Percentiles rank a stretch among this genome's conserved stretches.
phyloP scores from a whole-genome alignment of 208 protist species.

The Leishmania turanica region DNA sequence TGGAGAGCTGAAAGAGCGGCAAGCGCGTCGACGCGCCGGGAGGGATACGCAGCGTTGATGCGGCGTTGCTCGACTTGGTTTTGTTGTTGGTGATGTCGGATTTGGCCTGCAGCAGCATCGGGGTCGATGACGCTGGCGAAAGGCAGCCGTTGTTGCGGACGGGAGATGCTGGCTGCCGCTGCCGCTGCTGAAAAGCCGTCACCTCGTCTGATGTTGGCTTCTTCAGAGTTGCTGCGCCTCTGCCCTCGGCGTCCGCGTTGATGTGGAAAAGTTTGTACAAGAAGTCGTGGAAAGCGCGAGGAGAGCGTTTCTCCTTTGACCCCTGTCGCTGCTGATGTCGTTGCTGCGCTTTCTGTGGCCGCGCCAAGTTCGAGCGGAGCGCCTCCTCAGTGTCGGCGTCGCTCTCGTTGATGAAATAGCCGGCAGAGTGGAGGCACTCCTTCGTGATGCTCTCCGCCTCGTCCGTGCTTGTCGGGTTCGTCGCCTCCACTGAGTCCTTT shows the following conservation, averaged over 20 bases:
- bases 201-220: not conserved
- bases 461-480: not conserved
- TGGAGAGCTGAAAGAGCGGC: constrained; percentile 40
- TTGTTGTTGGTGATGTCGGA: not conserved
- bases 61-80: not conserved
- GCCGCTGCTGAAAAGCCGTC: not conserved
- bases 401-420: constrained; percentile 31
- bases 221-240: not conserved
- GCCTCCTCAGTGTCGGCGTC: constrained; percentile 10
- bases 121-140: not conserved
- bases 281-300: constrained; percentile 10
- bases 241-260: not conserved
- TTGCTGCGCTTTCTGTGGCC: not conserved
- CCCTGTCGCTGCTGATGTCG: not conserved
- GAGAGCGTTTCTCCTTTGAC: constrained; percentile 14
- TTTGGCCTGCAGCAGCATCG: not conserved
- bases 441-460: constrained; percentile 23
- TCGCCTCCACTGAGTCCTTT: constrained; percentile 19
- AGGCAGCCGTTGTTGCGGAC: not conserved
- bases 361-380: not conserved
- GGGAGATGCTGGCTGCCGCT: not conserved
- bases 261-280: constrained; percentile 9
- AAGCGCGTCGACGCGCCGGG: constrained; percentile 22
- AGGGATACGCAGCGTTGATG: constrained; percentile 1
- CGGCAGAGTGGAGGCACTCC: constrained; percentile 23